Conservation (phyloP, 805 yeast species). For the Candida sithepensis region DNA sequence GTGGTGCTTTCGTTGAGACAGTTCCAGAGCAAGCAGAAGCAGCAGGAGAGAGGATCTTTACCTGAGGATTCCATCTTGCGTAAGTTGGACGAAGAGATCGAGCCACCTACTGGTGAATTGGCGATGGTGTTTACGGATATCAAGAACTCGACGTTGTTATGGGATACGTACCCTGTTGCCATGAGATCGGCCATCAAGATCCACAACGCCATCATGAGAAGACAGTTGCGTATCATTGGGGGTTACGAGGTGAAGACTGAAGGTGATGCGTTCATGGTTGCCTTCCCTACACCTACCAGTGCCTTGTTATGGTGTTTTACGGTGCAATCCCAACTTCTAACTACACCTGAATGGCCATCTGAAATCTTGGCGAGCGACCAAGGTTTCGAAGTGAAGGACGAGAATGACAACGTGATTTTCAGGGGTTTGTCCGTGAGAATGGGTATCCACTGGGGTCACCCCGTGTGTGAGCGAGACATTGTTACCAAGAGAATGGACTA, state of each 20-base stretch:
- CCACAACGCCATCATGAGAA: constrained; percentile 91
- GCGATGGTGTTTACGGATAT: constrained; percentile 98
- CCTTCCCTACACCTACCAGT: constrained; percentile 87
- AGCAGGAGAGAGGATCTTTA: constrained; percentile 40
- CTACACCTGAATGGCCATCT: constrained; percentile 89
- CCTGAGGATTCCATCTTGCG: constrained; percentile 77
- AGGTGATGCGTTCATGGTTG: constrained; percentile 98
- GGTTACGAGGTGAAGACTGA: constrained; percentile 99
- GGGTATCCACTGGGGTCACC: constrained; percentile 99
- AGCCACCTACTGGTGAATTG: constrained; percentile 90
- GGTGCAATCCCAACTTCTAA: constrained; percentile 78
- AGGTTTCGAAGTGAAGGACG: constrained; percentile 75
- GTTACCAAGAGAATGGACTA: constrained; percentile 98
- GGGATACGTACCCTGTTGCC: constrained; percentile 91
- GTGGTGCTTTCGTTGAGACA: constrained; percentile 72
- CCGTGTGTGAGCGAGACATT: constrained; percentile 92
- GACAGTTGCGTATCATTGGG: constrained; percentile 86
- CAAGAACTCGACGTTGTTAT: constrained; percentile 84
- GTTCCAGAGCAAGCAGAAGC: constrained; percentile 34
- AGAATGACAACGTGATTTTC: constrained; percentile 55
- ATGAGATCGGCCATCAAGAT: constrained; percentile 96
- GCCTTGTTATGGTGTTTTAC: constrained; percentile 94
- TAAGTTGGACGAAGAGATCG: constrained; percentile 82
- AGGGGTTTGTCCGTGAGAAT: constrained; percentile 92
- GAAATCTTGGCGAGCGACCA: constrained; percentile 83